Percentiles rank a stretch among this genome's conserved stretches.
These are phyloP conservation scores for Balakata baccata DNA, from an alignment of 345 rosid species.

Conservation along the genomic window DNA sequence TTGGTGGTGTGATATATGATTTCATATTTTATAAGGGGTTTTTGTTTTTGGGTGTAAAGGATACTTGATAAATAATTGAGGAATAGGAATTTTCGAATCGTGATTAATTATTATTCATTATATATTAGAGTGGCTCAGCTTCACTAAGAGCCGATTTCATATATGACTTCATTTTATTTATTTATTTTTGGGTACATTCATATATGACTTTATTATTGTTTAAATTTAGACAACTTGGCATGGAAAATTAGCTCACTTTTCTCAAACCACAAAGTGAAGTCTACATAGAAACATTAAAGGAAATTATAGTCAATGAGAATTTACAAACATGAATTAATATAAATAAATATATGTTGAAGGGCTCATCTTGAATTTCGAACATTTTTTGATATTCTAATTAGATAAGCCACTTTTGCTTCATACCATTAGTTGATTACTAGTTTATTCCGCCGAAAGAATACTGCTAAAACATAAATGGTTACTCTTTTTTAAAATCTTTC, in stretches of 20 bases:
- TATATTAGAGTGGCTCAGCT: conserved; percentile 12
- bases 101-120: not conserved
- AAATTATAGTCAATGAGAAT: no score
- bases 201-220: not conserved
- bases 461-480: not conserved
- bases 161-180: not conserved
- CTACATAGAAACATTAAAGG: no score
- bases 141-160: not conserved
- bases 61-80: not conserved
- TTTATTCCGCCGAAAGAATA: conserved; percentile 10
- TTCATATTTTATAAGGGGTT: not conserved
- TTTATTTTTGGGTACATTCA: not conserved
- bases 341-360: no score
- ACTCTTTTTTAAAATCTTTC: no score
- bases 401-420: not conserved
- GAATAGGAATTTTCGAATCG: not conserved
- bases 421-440: not conserved
- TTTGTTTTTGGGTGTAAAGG: not conserved
- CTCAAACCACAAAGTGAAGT: no score
- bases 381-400: not conserved
- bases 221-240: not conserved
- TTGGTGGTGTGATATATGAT: conserved; percentile 9
- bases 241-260: not conserved
- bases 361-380: no score
- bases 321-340: no score